Base-by-base conservation (phyloP, 2,329 filamentous ascomycete species). In the Phoma sp. region DNA sequence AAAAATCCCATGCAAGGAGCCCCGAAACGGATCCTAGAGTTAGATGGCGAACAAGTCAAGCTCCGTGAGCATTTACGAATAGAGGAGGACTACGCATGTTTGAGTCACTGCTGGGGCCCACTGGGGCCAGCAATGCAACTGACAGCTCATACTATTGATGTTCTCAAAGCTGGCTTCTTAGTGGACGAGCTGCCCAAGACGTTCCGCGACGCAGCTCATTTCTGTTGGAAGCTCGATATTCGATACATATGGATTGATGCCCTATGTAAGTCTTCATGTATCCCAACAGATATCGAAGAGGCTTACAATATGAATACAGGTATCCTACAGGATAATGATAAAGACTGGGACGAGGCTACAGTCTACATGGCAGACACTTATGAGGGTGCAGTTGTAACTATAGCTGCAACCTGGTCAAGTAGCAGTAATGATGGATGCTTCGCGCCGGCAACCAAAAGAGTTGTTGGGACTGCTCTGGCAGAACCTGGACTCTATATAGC, bases 351-450 rank as follows among this genome's bases (percentile, higher is more conserved):
- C 9, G 14, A 8, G 13, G 30, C 46, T 23, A 38, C 46, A n/a
- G 46, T 38, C 2, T 36, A 29, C 1, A 49, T 49, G 46, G 46
- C 37, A 4, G n/a, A 49, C 10, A 29, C 41, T 4, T 48, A 48
- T 5, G 38, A 30, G 4, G 23, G 23, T 2, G 30, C 46, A 22
- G n/a, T 5, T 3, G 9, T 42, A 1, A 48, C 46, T 7, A 13
- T 48, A 18, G 46, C 46, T 1, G 46, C 38, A 9, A 36, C 46
- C 9, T 49, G 38, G 29, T 36, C 22, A 2, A 3, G 10, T 5
- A 23, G n/a, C 23, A 49, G 38, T n/a, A 30, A 41, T 6, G n/a
- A 10, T 3, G 46, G 46, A 11, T n/a, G 22, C 14, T 29, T 42
- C n/a, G 41, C 46, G 13, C 30, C 4, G 18, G 18, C 18, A 27